Conservation (phyloP, 805 yeast genomes). For the Starmerella ratchasimensis region DNA sequence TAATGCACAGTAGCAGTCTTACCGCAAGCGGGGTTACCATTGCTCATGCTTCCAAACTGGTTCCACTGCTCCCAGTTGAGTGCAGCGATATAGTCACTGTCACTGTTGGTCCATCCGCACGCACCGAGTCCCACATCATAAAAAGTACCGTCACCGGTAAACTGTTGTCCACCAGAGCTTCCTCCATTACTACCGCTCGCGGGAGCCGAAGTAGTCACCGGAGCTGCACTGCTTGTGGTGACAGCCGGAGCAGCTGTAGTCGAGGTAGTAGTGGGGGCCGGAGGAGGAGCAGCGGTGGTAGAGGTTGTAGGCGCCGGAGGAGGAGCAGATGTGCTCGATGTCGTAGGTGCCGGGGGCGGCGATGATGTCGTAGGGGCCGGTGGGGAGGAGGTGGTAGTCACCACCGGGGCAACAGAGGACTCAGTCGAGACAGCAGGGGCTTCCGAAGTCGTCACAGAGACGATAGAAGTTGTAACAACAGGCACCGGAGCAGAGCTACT, state of each 20-base stretch:
- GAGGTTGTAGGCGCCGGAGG: slow-evolving; percentile 1
- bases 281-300: slow-evolving; percentile 9
- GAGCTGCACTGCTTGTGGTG: slow-evolving; percentile 9
- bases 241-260: slow-evolving; percentile 8
- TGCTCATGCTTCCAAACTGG: slow-evolving; percentile 31
- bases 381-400: slow-evolving; percentile 8
- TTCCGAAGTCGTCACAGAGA: slow-evolving; percentile 7
- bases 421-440: slow-evolving; percentile 9
- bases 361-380: slow-evolving; percentile 1
- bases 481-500: neutral
- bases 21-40: slow-evolving; percentile 40
- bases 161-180: slow-evolving; percentile 14
- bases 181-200: slow-evolving; percentile 9
- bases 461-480: neutral
- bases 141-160: slow-evolving; percentile 28
- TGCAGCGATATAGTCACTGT: slow-evolving; percentile 41
- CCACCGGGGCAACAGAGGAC: slow-evolving; percentile 4
- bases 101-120: slow-evolving; percentile 38
- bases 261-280: slow-evolving; percentile 8
- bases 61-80: slow-evolving; percentile 31
- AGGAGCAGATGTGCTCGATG: neutral
- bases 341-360: slow-evolving; percentile 2
- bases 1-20: slow-evolving; percentile 35
- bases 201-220: slow-evolving; percentile 7
- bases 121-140: slow-evolving; percentile 36